Base-by-base conservation (phyloP, 192 early-diverging fungal genomes). In the Backusella parvicylindrica region DNA sequence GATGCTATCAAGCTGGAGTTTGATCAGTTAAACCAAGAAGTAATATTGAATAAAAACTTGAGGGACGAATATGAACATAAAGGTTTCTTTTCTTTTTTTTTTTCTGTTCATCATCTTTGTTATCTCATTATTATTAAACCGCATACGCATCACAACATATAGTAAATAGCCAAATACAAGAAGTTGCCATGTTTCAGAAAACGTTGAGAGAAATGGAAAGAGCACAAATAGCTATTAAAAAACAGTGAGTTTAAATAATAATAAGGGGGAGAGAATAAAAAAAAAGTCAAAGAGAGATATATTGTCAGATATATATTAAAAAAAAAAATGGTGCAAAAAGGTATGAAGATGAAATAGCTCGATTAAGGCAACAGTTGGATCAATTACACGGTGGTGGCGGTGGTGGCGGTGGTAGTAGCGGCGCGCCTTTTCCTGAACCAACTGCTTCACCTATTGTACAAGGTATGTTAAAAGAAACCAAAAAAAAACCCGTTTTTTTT, bases 51-150 rank as follows among this genome's bases (percentile, higher is more conserved):
- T 83, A 92, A 93, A 79, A 82, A 87, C 23, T 92, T 95, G 75
- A 87, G 92, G 50, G 95, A 97, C 76, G 97, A 98, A 63, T 87
- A 91, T 77, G 97, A 96, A 82, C 89, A 93, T 75, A 92, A 95
- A 84, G 85, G 95, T 95, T 91, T 74, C 87, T 18, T 3, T 9
- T 38, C 41, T 15, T 2, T 15, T 15, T 15, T 43, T 43, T 43
- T 60, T 30, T 32, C 13, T 9, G 26, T 40, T 64, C 30, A 41
- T n/a, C 30, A 36, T 31, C 7, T 33, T 9, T 26, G n/a, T 33
- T 31, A 26, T 56, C 18, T 75, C n/a, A 30, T 13, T 70, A 11
- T 47, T 23, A 53, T 30, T 63, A 64, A 69, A 30, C 43, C 66
- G 13, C 13, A 41, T 41, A 41, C 40, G 16, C 43, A 47, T 18